Evolutionary conservation across 345 rosid genomes (phyloP), one percentile per base, ranked within the genome.

Genomic region (Eucalyptus guilfoylei): DNA sequence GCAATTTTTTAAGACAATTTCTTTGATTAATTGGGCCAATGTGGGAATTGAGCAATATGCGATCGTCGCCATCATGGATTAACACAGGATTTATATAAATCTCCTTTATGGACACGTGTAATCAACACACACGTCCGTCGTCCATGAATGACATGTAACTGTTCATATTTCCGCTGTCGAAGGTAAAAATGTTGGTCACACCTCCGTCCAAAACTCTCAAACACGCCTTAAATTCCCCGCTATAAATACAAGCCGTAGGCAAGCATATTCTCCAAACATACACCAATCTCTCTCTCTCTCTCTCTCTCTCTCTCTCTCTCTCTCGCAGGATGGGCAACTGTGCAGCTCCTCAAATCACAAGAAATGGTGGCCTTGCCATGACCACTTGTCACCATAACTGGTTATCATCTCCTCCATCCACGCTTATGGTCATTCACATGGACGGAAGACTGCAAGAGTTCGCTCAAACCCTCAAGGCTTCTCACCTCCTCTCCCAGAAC

Each of bases 391-490:
- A 21, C 47, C 83, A 76, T 21, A 76, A 76, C 83, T 40, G 83
- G 83, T 23, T 44, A 21, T 76, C 47, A 21, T 76, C 83, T 40
- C 47, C 83, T 40, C 6, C 30, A 21, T 55, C 89, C 85, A 90
- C 96, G 3, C 89, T 88, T 88, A 92, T 92, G 60, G 88, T 95
- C 5, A 88, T 95, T 32, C 90, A 91, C 87, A 5, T 80, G 8
- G 92, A 95, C 62, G 95, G 95, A 28, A 90, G 60, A 85, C 88
- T 95, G 28, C 90, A 88, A 45, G 93, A 93, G 54, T 87, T 93
- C 88, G 52, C 60, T 60, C 94, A 90, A 24, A 92, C 93, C 47
- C 60, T 90, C 91, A 91, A 69, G 88, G 94, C 93, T 86, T 86
- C 89, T 34, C 44, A 80, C 9, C 17, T 93, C 19, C 92, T 93